Base-by-base conservation (phyloP, 331 rosid species). In the Acacia pycnantha region DNA sequence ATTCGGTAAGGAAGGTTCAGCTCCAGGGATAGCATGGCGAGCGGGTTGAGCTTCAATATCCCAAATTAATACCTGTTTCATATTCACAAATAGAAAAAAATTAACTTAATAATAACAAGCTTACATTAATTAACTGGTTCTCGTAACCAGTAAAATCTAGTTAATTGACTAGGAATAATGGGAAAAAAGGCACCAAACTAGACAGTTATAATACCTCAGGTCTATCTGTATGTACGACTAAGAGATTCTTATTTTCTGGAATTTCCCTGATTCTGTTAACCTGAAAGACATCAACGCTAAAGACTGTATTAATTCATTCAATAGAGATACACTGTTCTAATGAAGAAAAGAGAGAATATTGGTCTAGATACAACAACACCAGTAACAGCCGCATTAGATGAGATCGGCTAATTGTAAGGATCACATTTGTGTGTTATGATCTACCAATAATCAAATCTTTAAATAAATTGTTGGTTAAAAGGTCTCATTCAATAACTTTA, bases 21-120 rank as follows among this genome's bases (percentile, higher is more conserved):
- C 76, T 72, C 59, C 61, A 14, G 41, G 76, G 37, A 72, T 26
- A 15, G 24, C 41, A 72, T 72, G 76, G 59, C 76, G 76, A 72
- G 59, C 76, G 8, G 76, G 76, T 72, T 72, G 76, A 26, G 76
- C 59, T 4, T 46, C 76, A 16, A 47, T 46, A 27, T 72, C 59
- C 76, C 76, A 72, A 26, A 72, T 8, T 1, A 72, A 2, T 3
- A 72, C 24, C 76, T 72, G 15, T 47, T 72, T 72, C 40, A 72
- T 47, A 59, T 58, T 22, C 29, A 58, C 15, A 71, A 70, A 41
- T 46, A 71, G 22, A 47, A 12, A 71, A 43, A 21, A 8, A 8
- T 0, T 19, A 54, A 58, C 29, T n/a, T 58, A 9, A 10, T 16
- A 19, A 26, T 72, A 62, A 22, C 16, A 44, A 72, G 11, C 37